Percentiles rank a stretch among this genome's conserved stretches.
Conservation (phyloP, 2,329 filamentous ascomycete genomes). For the Epicoccum sorghinum region DNA sequence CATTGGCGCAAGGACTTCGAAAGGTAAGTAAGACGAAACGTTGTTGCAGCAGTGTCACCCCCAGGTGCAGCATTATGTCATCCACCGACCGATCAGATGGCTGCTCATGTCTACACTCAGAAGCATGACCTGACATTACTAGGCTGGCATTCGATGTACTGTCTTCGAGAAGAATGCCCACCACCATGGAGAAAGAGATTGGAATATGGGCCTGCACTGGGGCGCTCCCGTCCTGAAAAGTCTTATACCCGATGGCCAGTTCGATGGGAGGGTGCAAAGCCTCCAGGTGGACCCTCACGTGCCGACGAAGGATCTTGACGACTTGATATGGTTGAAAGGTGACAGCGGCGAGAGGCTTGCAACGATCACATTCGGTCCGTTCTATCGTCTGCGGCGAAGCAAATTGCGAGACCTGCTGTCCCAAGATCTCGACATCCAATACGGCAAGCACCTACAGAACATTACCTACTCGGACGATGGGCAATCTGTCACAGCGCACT, state of each 20-base stretch:
- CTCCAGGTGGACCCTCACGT: slow-evolving; percentile 59
- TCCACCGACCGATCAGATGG: neutral
- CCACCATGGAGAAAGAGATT: slow-evolving; percentile 58
- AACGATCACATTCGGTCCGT: slow-evolving; percentile 40
- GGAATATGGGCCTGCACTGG: slow-evolving; percentile 71
- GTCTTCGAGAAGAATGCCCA: slow-evolving; percentile 64
- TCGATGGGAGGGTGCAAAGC: slow-evolving; percentile 56
- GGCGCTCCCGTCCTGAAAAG: slow-evolving; percentile 59
- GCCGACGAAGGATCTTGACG: slow-evolving; percentile 44
- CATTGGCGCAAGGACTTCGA: slow-evolving; percentile 44
- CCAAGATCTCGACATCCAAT: slow-evolving; percentile 39
- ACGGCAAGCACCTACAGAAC: slow-evolving; percentile 47
- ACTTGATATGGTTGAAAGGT: slow-evolving; percentile 42
- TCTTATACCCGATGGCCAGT: slow-evolving; percentile 60
- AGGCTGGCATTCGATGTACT: slow-evolving; percentile 51
- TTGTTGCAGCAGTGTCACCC: neutral
- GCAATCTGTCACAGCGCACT: slow-evolving; percentile 43
- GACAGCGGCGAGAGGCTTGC: slow-evolving; percentile 45
- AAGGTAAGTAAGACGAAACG: slow-evolving; percentile 33
- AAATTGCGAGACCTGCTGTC: slow-evolving; percentile 43
- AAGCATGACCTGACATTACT: slow-evolving; percentile 13
- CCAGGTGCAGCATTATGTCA: slow-evolving; percentile 8
- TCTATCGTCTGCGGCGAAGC: slow-evolving; percentile 45
- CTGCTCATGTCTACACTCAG: neutral
- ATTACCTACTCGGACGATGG: slow-evolving; percentile 43